A percentile compares a stretch with the other conserved stretches of the same genome.
Evolutionary conservation across 331 rosid genomes (phyloP).

Genomic region (Pyracantha coccinea): DNA sequence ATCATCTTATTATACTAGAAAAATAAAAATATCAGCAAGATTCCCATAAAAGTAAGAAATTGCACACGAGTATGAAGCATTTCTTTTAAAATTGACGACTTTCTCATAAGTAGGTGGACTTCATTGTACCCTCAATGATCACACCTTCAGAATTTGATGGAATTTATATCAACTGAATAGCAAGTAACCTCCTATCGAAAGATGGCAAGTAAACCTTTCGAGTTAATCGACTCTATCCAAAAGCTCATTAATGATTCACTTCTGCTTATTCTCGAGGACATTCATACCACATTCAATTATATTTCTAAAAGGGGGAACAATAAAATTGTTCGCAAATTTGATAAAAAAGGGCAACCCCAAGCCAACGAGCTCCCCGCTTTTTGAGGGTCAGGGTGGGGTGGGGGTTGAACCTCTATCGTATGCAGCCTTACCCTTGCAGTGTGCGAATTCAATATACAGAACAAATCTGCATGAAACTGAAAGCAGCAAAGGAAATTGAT

Average conservation of each 20-base stretch:
- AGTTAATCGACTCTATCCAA: not conserved
- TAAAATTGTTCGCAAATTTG: not conserved
- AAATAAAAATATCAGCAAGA: not conserved
- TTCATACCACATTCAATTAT: not conserved
- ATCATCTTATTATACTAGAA: not conserved
- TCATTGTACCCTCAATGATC: not conserved
- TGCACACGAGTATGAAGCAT: too few relatives aligned
- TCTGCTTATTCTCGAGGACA: not conserved
- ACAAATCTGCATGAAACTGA: not conserved
- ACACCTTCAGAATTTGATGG: not conserved
- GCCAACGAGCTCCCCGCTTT: too few relatives aligned
- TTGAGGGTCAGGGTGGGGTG: too few relatives aligned
- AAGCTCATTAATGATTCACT: not conserved
- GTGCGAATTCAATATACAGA: not conserved
- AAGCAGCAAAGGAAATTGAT: not conserved
- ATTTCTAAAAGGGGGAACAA: not conserved
- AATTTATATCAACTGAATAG: not conserved
- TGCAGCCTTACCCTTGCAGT: too few relatives aligned
- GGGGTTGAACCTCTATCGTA: too few relatives aligned
- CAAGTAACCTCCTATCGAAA: not conserved
- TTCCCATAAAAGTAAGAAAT: not conserved
- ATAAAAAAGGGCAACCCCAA: not conserved
- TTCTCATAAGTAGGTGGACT: not conserved
- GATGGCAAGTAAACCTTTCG: not conserved
- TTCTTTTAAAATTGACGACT: not conserved